phyloP scores from a whole-genome alignment of 495 filamentous ascomycete genomes.

The Penicillium bovifimosum region DNA sequence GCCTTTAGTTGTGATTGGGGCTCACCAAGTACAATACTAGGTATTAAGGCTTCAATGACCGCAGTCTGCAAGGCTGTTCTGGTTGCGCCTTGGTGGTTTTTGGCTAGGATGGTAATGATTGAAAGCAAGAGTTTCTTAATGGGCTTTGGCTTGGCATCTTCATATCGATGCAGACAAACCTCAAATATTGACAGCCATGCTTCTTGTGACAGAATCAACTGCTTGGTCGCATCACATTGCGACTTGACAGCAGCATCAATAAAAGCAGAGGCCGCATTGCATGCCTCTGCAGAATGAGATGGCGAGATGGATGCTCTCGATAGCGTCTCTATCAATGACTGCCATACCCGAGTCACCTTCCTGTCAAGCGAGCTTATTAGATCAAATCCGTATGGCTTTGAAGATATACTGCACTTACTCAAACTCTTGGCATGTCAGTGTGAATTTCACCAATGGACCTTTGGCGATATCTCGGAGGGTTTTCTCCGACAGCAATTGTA shows the following conservation, averaged over 20 bases:
- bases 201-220: slow-evolving; percentile 42
- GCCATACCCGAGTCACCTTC: slow-evolving; percentile 35
- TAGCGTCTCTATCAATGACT: slow-evolving; percentile 34
- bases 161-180: slow-evolving; percentile 67
- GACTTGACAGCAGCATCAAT: slow-evolving; percentile 42
- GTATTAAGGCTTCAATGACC: slow-evolving; percentile 25
- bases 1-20: slow-evolving; percentile 38
- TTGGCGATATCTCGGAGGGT: slow-evolving; percentile 35
- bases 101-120: slow-evolving; percentile 47
- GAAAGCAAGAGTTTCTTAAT: slow-evolving; percentile 66
- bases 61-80: slow-evolving; percentile 15
- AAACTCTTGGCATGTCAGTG: slow-evolving; percentile 27
- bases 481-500: slow-evolving; percentile 37
- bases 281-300: slow-evolving; percentile 38
- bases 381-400: not conserved
- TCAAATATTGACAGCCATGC: slow-evolving; percentile 58
- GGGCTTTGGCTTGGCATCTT: slow-evolving; percentile 66
- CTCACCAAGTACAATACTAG: slow-evolving; percentile 37
- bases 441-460: slow-evolving; percentile 37
- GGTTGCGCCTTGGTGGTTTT: slow-evolving; percentile 37
- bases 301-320: slow-evolving; percentile 34
- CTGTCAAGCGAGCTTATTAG: slow-evolving; percentile 22
- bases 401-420: slow-evolving; percentile 19
- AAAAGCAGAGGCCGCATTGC: slow-evolving; percentile 44
- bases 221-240: slow-evolving; percentile 23